Conservation (phyloP, 208 protist genomes). For the Trypanosoma platydactyli region DNA sequence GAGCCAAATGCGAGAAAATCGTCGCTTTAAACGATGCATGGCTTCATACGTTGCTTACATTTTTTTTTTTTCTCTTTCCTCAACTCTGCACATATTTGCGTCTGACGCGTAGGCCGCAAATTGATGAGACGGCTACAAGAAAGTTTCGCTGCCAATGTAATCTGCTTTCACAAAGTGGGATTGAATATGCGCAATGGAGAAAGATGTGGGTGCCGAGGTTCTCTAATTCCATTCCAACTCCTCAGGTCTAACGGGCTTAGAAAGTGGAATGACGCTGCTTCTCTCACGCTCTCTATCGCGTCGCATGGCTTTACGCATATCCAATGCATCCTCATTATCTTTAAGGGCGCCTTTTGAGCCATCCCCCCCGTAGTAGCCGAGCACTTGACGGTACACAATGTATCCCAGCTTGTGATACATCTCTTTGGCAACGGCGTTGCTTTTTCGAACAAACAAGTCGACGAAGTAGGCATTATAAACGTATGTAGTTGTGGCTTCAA, state of each 20-base stretch:
- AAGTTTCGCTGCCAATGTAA: too few species aligned
- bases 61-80: too few species aligned
- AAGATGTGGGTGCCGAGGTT: neutral
- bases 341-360: slow-evolving; percentile 58
- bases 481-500: slow-evolving; percentile 88
- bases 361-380: slow-evolving; percentile 82
- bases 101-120: too few species aligned
- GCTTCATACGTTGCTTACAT: too few species aligned
- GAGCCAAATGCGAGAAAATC: too few species aligned
- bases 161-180: too few species aligned
- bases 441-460: slow-evolving; percentile 98
- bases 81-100: too few species aligned
- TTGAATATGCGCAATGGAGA: too few species aligned
- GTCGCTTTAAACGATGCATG: too few species aligned
- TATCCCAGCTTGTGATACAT: slow-evolving; percentile 99
- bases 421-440: slow-evolving; percentile 96
- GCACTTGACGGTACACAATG: slow-evolving; percentile 94
- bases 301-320: slow-evolving; percentile 98
- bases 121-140: too few species aligned
- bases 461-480: slow-evolving; percentile 98
- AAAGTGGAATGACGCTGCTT: slow-evolving; percentile 81
- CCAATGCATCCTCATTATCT: slow-evolving; percentile 87
- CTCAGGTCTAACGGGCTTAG: slow-evolving; percentile 66
- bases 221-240: slow-evolving; percentile 85
- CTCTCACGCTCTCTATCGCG: slow-evolving; percentile 79